Percentiles rank a stretch among this genome's conserved stretches.
Evolutionary conservation across 2,329 filamentous ascomycete genomes (phyloP).

Genomic region (Fusarium illudens): DNA sequence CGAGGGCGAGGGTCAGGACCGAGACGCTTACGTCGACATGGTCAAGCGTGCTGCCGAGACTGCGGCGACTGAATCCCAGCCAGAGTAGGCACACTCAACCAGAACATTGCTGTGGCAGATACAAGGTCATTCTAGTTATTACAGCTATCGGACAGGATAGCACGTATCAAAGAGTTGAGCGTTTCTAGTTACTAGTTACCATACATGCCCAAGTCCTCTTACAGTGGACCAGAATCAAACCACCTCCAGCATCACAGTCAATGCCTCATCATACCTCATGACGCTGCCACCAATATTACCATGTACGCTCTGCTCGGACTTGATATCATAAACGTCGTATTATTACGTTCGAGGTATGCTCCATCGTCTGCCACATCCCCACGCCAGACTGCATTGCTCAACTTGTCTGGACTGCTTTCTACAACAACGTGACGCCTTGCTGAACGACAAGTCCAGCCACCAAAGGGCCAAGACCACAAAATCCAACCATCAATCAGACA

Average conservation of each 20-base stretch:
- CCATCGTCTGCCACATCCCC: constrained; percentile 8
- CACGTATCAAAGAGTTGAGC: neutral
- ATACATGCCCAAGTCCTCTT: neutral
- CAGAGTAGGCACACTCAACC: too few species aligned
- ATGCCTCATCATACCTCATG: neutral
- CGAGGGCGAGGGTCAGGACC: neutral
- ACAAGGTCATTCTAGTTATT: neutral
- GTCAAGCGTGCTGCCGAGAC: neutral
- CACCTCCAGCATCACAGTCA: neutral
- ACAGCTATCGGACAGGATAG: neutral
- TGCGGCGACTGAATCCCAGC: too few species aligned
- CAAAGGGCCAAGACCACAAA: neutral
- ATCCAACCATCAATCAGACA: constrained; percentile 24
- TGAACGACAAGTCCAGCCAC: constrained; percentile 9
- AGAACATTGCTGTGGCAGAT: neutral
- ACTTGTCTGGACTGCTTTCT: constrained; percentile 16
- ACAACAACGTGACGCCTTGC: constrained; percentile 11
- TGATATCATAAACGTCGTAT: constrained; percentile 40
- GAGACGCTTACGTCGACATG: neutral
- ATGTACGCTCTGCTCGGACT: constrained; percentile 14
- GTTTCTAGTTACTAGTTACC: neutral
- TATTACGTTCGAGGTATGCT: constrained; percentile 22
- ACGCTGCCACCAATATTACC: neutral
- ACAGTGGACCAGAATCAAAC: too few species aligned
- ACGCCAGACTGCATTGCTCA: constrained; percentile 31